phyloP scores from a whole-genome alignment of 805 yeast genomes.

The Lachancea sp. region DNA sequence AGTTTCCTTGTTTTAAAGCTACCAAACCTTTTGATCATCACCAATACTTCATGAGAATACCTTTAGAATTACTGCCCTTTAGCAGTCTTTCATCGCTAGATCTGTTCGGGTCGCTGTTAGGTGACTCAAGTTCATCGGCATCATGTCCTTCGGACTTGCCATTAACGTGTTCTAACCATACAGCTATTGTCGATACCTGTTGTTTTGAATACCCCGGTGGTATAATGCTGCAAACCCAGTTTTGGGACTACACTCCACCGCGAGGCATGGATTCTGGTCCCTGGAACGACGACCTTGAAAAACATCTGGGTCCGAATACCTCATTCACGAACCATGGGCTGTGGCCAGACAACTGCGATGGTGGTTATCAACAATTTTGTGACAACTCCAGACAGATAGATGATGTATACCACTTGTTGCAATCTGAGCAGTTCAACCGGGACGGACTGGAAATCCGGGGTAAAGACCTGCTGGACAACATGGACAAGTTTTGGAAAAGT shows the following conservation, averaged over 20 bases:
- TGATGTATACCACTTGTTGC: conserved; percentile 42
- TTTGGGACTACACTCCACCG: conserved; percentile 83
- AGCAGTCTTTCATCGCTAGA: conserved; percentile 1
- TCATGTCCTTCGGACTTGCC: conserved; percentile 55
- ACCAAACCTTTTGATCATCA: too few species aligned
- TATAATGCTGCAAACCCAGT: conserved; percentile 74
- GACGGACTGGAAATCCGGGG: conserved; percentile 36
- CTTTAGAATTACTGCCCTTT: conserved; percentile 2
- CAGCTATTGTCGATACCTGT: conserved; percentile 55
- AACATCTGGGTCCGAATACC: conserved; percentile 54
- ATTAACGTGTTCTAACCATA: conserved; percentile 51
- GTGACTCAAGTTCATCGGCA: background rate
- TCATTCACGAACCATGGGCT: conserved; percentile 77
- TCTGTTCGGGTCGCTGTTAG: background rate
- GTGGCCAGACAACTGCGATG: conserved; percentile 88
- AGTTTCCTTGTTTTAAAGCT: background rate
- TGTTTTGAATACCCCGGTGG: conserved; percentile 90
- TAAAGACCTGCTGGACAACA: conserved; percentile 45
- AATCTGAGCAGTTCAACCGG: conserved; percentile 22
- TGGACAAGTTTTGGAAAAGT: conserved; percentile 68
- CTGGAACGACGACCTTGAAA: conserved; percentile 18
- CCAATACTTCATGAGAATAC: conserved; percentile 7
- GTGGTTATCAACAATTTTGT: conserved; percentile 76
- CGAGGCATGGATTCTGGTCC: conserved; percentile 16
- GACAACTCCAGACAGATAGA: conserved; percentile 50